Percentiles rank a stretch among this genome's conserved stretches.
Evolutionary conservation across 2,329 filamentous ascomycete genomes (phyloP).

Genomic region (Didymosphaeria variabile): DNA sequence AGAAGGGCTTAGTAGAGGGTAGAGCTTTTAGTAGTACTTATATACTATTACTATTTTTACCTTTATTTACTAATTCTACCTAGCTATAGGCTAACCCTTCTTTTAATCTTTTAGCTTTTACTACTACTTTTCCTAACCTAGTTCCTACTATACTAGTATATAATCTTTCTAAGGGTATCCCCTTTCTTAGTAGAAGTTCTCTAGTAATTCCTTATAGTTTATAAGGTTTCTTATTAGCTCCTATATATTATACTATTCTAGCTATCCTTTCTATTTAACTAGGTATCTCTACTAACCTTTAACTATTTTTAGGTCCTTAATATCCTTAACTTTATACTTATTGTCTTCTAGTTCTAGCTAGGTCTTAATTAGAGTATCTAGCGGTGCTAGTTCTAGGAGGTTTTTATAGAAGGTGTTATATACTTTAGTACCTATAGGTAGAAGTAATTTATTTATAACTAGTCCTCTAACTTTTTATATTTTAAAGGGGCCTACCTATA

Average conservation of each 20-base stretch:
- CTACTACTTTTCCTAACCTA: no score
- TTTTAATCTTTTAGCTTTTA: no score
- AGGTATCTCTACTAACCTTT: slow-evolving; percentile 14
- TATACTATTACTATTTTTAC: no score
- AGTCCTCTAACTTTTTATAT: slow-evolving; percentile 4
- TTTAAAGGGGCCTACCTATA: slow-evolving; percentile 3
- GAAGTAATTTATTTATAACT: neutral
- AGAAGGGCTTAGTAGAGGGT: no score
- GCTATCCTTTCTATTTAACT: slow-evolving; percentile 14
- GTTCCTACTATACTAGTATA: no score
- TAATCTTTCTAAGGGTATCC: no score
- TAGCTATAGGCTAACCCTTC: no score
- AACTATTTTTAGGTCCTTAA: slow-evolving; percentile 8
- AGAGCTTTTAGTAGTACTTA: no score
- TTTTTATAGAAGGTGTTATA: slow-evolving; percentile 1
- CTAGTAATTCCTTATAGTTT: neutral
- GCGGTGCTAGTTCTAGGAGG: slow-evolving; percentile 3
- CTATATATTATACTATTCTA: slow-evolving; percentile 9
- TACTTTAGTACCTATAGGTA: neutral
- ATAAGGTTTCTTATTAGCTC: slow-evolving; percentile 4
- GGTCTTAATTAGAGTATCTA: slow-evolving; percentile 1
- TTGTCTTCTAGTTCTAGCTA: slow-evolving; percentile 13
- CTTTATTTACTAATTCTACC: no score
- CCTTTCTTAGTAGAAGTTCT: neutral
- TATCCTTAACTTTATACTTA: slow-evolving; percentile 11